phyloP scores from a whole-genome alignment of 2,329 filamentous ascomycete species.

The Calonectria pseudoreteaudii region DNA sequence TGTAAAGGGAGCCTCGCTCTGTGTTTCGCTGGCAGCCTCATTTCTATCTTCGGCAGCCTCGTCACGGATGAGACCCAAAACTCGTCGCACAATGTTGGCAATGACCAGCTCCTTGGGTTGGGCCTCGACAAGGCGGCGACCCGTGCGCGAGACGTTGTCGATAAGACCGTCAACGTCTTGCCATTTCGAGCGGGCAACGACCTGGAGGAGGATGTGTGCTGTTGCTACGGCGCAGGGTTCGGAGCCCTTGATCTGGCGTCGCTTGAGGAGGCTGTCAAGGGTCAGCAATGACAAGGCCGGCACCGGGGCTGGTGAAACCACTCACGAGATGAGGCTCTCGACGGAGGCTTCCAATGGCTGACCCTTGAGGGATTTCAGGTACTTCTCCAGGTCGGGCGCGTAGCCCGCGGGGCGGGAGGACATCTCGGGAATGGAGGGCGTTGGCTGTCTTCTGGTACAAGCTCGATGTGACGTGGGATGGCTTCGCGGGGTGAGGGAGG shows the following conservation, averaged over 20 bases:
- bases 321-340: constrained; percentile 85
- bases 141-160: constrained; percentile 82
- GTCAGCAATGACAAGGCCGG: constrained; percentile 5
- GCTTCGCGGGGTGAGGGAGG: constrained; percentile 28
- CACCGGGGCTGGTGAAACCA: constrained; percentile 30
- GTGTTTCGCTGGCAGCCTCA: constrained; percentile 70
- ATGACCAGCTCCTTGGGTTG: constrained; percentile 93
- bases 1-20: constrained; percentile 57
- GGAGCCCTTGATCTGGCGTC: constrained; percentile 88
- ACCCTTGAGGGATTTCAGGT: constrained; percentile 82
- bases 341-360: constrained; percentile 84
- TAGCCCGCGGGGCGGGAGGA: constrained; percentile 50
- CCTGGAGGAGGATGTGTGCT: constrained; percentile 86
- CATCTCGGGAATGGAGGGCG: constrained; percentile 43
- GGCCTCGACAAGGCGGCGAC: constrained; percentile 81
- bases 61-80: constrained; percentile 90
- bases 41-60: constrained; percentile 87
- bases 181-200: constrained; percentile 86
- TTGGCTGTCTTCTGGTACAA: constrained; percentile 5
- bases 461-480: constrained; percentile 33
- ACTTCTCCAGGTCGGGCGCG: constrained; percentile 81
- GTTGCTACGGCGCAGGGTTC: constrained; percentile 92
- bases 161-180: constrained; percentile 83
- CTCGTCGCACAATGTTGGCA: constrained; percentile 92
- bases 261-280: constrained; percentile 80